Evolutionary conservation across 2,329 filamentous ascomycete genomes (phyloP), one percentile per base, ranked within the genome.

Genomic region (Fusarium denticulatum): DNA sequence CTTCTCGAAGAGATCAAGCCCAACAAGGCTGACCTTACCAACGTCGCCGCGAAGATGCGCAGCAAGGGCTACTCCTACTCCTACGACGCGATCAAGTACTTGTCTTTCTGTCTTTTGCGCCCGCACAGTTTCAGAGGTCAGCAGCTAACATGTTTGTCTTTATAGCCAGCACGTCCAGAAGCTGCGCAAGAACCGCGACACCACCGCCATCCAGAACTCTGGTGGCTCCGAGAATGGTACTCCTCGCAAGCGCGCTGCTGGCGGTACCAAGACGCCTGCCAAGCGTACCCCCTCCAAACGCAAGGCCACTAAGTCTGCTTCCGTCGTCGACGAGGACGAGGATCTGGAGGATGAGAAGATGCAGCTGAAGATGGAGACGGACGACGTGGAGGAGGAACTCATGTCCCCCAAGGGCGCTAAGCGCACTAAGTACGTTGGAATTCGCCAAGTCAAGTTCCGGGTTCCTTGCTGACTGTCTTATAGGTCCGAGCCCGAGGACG

Each of bases 81-180:
- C 34, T 80, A 72, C 34, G 78, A 80, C 61, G 84, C 83, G 50
- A 82, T 84, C 77, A 80, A 82, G 84, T 86, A 84, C 70, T 72
- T 50, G 34, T 59, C 50, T 55, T 53, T 43, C 71, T 20, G 28
- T 37, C 20, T 39, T 18, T 20, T 67, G 40, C 37, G 20, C 36
- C 52, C 57, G 20, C 37, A 55, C 57, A 34, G 37, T 20, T 49
- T 6, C 22, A 43, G n/a, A 16, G 58, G 47, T 10, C 10, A 46
- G 67, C 20, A 30, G 49, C 68, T 78, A 72, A 79, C 64, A 43
- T n/a, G 6, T 28, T 40, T 50, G 34, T 60, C 40, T 55, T 37
- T 59, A 59, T 55, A 86, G 85, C 50, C 85, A 86, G 74, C 85
- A 87, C 39, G 81, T 87, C 13, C 83, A 85, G 71, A 86, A 86